A percentile compares a stretch with the other conserved stretches of the same genome.
Evolutionary conservation across 257 asterid genomes (phyloP).

Genomic region (Fraxinus anomala): DNA sequence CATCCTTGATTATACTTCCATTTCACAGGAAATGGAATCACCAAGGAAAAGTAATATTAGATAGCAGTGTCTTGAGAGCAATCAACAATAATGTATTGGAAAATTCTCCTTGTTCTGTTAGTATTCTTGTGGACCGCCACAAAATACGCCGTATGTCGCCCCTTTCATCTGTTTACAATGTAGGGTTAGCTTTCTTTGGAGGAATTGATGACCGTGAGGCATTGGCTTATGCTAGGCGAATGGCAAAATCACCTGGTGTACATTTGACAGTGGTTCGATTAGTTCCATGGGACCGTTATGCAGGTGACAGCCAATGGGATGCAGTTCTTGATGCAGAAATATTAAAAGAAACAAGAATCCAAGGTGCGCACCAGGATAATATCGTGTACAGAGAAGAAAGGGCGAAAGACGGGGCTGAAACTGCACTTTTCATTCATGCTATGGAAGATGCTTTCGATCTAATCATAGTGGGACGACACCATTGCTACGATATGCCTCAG

Average conservation of each 20-base stretch:
- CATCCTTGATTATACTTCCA: constrained; percentile 66
- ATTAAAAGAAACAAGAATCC: constrained; percentile 69
- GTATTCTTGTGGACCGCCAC: constrained; percentile 75
- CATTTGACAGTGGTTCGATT: constrained; percentile 62
- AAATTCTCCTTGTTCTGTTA: constrained; percentile 82
- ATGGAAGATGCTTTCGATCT: constrained; percentile 80
- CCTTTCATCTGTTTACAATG: constrained; percentile 36
- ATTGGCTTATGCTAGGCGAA: constrained; percentile 60
- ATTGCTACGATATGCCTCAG: constrained; percentile 65
- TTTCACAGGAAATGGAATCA: constrained; percentile 80
- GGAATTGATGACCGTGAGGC: constrained; percentile 90
- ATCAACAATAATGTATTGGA: constrained; percentile 66
- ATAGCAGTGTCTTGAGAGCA: constrained; percentile 50
- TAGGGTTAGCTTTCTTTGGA: constrained; percentile 73
- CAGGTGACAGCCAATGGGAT: constrained; percentile 78
- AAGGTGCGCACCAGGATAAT: constrained; percentile 61
- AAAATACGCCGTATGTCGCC: constrained; percentile 38
- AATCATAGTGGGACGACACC: constrained; percentile 78
- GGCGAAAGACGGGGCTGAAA: constrained; percentile 90
- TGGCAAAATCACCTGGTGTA: constrained; percentile 57
- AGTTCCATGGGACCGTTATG: constrained; percentile 56
- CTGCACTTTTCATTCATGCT: constrained; percentile 60
- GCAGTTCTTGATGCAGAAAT: constrained; percentile 78
- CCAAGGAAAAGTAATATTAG: constrained; percentile 59
- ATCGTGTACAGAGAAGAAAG: constrained; percentile 67